These are phyloP conservation scores for Penicillium flavigenum DNA, from an alignment of 495 filamentous ascomycete species.

Conservation along the genomic window DNA sequence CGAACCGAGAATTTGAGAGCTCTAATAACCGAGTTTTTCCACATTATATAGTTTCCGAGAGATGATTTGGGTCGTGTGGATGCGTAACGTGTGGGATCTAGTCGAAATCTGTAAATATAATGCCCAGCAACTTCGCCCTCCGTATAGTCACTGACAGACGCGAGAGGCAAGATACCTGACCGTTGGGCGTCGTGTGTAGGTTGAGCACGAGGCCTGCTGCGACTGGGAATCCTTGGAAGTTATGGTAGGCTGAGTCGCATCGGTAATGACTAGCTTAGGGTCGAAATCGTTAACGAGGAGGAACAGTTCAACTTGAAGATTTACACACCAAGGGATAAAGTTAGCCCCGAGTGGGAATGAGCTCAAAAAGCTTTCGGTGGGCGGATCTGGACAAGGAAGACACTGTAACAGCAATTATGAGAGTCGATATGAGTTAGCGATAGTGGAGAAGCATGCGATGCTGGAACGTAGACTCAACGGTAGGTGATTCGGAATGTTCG, in stretches of 20 bases:
- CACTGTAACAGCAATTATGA: too few species aligned
- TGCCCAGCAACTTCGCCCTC: not conserved
- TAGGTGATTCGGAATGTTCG: not conserved
- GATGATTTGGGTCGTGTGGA: not conserved
- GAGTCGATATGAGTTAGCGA: too few species aligned
- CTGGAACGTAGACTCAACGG: too few species aligned
- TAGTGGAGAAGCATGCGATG: too few species aligned
- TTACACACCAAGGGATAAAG: not conserved
- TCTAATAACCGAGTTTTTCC: not conserved
- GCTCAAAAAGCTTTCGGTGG: not conserved
- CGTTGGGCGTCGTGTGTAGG: not conserved
- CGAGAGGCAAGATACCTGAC: not conserved
- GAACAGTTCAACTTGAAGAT: too few species aligned
- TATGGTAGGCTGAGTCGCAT: not conserved
- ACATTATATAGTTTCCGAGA: not conserved
- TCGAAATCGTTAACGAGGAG: not conserved
- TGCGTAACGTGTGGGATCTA: not conserved
- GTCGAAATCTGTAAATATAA: not conserved
- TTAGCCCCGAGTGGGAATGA: not conserved
- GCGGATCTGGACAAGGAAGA: not conserved
- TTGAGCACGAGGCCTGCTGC: not conserved
- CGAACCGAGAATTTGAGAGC: not conserved
- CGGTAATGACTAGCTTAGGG: not conserved
- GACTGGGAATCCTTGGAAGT: not conserved
- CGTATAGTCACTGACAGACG: not conserved